Percentiles rank a stretch among this genome's conserved stretches.
phyloP scores from a whole-genome alignment of 2,329 filamentous ascomycete genomes.

The Zalaria sp. region DNA sequence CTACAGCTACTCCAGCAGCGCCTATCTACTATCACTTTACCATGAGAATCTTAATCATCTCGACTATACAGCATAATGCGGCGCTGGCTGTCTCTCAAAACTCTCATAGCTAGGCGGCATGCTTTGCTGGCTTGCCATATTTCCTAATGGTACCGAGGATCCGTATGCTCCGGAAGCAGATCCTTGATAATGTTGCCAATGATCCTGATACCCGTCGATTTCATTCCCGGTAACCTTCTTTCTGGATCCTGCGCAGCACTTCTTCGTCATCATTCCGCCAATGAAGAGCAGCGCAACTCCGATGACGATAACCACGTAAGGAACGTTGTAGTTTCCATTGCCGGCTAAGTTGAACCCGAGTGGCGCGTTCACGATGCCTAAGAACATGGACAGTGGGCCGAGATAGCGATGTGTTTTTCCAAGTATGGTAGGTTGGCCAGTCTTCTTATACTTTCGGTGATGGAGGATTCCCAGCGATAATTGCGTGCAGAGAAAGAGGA shows the following conservation, averaged over 20 bases:
- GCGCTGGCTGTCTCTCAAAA: no score
- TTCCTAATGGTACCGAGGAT: background rate
- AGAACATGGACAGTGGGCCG: constrained; percentile 37
- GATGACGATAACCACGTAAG: constrained; percentile 31
- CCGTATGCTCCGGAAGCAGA: background rate
- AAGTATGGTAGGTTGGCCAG: constrained; percentile 30
- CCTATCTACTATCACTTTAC: no score
- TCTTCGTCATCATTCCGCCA: background rate
- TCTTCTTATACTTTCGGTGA: constrained; percentile 18
- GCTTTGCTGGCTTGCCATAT: no score
- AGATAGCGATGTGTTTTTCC: constrained; percentile 43
- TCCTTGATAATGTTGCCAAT: background rate
- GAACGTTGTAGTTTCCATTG: constrained; percentile 33
- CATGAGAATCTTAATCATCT: no score
- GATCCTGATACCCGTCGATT: background rate
- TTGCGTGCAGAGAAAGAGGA: constrained; percentile 20
- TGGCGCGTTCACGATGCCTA: constrained; percentile 44
- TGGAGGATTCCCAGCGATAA: constrained; percentile 24
- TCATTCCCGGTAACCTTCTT: background rate
- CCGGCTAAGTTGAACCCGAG: constrained; percentile 45
- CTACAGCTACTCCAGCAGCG: no score
- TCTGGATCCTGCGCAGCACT: background rate
- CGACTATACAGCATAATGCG: no score
- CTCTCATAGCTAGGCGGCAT: no score
- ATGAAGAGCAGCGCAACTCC: background rate